A percentile compares a stretch with the other conserved stretches of the same genome.
These are phyloP conservation scores for Ophiostoma pallidulum DNA, from an alignment of 2,329 filamentous ascomycete genomes.

Conservation along the genomic window DNA sequence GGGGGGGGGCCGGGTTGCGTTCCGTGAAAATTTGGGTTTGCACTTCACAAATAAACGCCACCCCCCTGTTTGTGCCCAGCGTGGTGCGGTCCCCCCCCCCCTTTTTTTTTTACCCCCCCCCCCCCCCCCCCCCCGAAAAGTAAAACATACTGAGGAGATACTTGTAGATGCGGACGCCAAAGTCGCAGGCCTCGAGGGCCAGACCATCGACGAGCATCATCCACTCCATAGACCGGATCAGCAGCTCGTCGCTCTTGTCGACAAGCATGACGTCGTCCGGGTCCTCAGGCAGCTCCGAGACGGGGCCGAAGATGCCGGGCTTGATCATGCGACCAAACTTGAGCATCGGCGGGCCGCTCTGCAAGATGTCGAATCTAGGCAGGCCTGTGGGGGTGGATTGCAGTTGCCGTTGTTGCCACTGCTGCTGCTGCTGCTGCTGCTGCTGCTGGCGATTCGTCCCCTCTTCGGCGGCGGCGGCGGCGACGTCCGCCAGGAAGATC, in stretches of 20 bases:
- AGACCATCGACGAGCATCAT: constrained; percentile 58
- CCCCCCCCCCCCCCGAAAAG: too few relatives aligned
- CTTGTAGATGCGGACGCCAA: constrained; percentile 64
- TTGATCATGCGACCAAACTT: constrained; percentile 56
- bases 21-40: too few relatives aligned
- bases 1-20: constrained; percentile 56
- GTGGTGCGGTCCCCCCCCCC: too few relatives aligned
- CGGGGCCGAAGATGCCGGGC: constrained; percentile 59
- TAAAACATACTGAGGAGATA: constrained; percentile 68
- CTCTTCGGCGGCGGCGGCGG: too few relatives aligned
- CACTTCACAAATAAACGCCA: too few relatives aligned
- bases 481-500: constrained; percentile 41
- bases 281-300: constrained; percentile 42
- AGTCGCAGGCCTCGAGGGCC: constrained; percentile 26
- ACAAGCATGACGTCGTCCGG: constrained; percentile 25
- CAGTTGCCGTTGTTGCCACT: too few relatives aligned
- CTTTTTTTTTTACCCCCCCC: too few relatives aligned
- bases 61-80: too few relatives aligned
- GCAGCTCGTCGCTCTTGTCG: constrained; percentile 53
- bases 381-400: too few relatives aligned
- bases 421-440: too few relatives aligned
- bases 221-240: constrained; percentile 81
- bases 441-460: too few relatives aligned
- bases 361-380: constrained; percentile 45
- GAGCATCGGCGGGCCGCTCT: constrained; percentile 40